Evolutionary conservation across 805 yeast genomes (phyloP), one percentile per base, ranked within the genome.

Genomic region (Ogataea ganodermae): DNA sequence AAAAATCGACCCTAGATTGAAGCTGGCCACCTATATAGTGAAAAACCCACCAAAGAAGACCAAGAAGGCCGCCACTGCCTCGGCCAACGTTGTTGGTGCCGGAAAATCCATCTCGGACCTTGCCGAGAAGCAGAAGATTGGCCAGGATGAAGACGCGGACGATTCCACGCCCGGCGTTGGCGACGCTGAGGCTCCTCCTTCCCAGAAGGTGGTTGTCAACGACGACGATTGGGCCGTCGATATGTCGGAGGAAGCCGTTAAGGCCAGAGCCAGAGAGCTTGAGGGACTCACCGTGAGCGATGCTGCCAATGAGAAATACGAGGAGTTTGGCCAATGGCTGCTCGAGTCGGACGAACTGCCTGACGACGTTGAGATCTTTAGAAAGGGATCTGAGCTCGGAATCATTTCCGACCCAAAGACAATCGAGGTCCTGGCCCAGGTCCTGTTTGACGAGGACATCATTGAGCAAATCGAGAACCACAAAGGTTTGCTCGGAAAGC

Each of bases 201-300:
- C 87, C 50, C 75, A 80, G 30, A 79, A 79, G 42, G 79, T 81
- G 50, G 83, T 79, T 51, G 86, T 87, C 45, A 83, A 84, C 55
- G 96, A 90, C 65, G 97, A 88, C 58, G 96, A 89, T 57, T 92
- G 98, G 98, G 89, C 97, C 16, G 96, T 91, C 35, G 99, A 92
- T 69, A 89, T 91, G 80, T 87, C 96, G 41, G 94, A 88, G 68
- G 98, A 90, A 72, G 98, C 98, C 49, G 89, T 92, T 55, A 84
- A 86, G 65, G 89, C 87, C 38, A 87, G 99, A 72, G 96, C 96
- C 37, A 73, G 81, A 60, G 96, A 88, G 67, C 76, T 90, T 56
- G 96, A 89, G 69, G 89, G 83, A 20, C 72, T 80, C 45, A 69
- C 68, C 46, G 48, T 72, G 27, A 69, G 67, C 50, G 48, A 58